Percentiles rank a stretch among this genome's conserved stretches.
Evolutionary conservation across 331 rosid genomes (phyloP).

Genomic region (Quercus phellos): DNA sequence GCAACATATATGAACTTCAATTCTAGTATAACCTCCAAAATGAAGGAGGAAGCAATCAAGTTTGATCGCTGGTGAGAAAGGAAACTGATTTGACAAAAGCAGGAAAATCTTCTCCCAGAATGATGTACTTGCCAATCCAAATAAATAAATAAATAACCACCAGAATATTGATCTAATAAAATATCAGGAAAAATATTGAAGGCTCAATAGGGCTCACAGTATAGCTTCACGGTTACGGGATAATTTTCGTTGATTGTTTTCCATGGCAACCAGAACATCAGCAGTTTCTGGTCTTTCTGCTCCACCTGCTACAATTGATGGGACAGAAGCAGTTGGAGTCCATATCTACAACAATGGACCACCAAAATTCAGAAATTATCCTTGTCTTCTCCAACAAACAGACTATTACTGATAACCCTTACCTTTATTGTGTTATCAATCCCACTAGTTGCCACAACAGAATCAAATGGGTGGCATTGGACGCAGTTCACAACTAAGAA

Average conservation of each 20-base stretch:
- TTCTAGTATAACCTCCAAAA: too few relatives aligned
- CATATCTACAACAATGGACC: constrained; percentile 58
- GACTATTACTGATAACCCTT: constrained; percentile 20
- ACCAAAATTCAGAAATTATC: constrained; percentile 24
- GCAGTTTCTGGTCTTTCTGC: constrained; percentile 68
- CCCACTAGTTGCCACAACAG: constrained; percentile 95
- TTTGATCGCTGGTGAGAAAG: neutral
- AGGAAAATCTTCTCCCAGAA: neutral
- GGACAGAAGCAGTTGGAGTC: constrained; percentile 80
- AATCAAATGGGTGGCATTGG: constrained; percentile 88
- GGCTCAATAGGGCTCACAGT: constrained; percentile 55
- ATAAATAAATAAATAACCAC: neutral
- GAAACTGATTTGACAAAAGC: neutral
- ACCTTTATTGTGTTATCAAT: constrained; percentile 92
- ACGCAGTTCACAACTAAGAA: constrained; percentile 84
- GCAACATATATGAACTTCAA: too few relatives aligned
- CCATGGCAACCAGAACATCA: constrained; percentile 61
- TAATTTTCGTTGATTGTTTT: constrained; percentile 71
- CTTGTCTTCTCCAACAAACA: constrained; percentile 9
- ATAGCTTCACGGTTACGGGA: constrained; percentile 62
- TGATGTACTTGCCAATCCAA: neutral
- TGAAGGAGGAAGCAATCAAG: too few relatives aligned
- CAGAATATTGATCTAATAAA: constrained; percentile 1
- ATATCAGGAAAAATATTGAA: constrained; percentile 1
- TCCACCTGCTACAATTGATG: constrained; percentile 78